A percentile compares a stretch with the other conserved stretches of the same genome.
Conservation (phyloP, 257 asterid genomes). For the Henckelia pumila region DNA sequence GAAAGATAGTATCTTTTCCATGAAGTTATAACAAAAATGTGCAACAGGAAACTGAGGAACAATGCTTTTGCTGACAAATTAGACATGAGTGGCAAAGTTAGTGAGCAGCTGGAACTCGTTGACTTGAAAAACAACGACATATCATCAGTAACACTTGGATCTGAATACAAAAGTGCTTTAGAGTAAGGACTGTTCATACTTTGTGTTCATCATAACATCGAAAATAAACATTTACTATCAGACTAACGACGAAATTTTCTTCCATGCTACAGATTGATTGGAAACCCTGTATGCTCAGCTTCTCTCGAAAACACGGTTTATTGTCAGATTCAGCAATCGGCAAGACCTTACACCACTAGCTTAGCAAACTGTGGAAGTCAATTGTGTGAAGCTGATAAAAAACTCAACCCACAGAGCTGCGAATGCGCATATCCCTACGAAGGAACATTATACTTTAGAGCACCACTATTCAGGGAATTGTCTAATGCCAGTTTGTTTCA, state of each 20-base stretch:
- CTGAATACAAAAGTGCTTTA: slow-evolving; percentile 62
- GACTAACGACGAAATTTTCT: background rate
- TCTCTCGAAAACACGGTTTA: slow-evolving; percentile 65
- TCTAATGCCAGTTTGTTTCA: slow-evolving; percentile 74
- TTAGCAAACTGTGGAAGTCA: slow-evolving; percentile 77
- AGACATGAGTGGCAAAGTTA: slow-evolving; percentile 60
- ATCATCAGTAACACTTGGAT: slow-evolving; percentile 69
- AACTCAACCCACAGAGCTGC: slow-evolving; percentile 87
- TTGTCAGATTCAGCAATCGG: slow-evolving; percentile 74
- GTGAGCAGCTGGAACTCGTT: slow-evolving; percentile 67
- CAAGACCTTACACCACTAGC: slow-evolving; percentile 83
- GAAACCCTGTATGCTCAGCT: slow-evolving; percentile 81
- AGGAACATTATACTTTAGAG: slow-evolving; percentile 89
- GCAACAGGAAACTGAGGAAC: slow-evolving; percentile 74
- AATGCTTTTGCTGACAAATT: slow-evolving; percentile 70
- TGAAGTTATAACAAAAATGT: background rate
- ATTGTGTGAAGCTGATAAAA: slow-evolving; percentile 56
- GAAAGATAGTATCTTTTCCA: no score
- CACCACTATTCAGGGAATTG: slow-evolving; percentile 79
- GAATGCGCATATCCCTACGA: slow-evolving; percentile 82
- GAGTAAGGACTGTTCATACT: slow-evolving; percentile 45
- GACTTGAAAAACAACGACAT: slow-evolving; percentile 78
- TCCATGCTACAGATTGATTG: slow-evolving; percentile 58
- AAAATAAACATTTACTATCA: background rate
- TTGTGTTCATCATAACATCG: background rate